phyloP scores from a whole-genome alignment of 2,329 filamentous ascomycete species.

The Tolypocladium capitatum region DNA sequence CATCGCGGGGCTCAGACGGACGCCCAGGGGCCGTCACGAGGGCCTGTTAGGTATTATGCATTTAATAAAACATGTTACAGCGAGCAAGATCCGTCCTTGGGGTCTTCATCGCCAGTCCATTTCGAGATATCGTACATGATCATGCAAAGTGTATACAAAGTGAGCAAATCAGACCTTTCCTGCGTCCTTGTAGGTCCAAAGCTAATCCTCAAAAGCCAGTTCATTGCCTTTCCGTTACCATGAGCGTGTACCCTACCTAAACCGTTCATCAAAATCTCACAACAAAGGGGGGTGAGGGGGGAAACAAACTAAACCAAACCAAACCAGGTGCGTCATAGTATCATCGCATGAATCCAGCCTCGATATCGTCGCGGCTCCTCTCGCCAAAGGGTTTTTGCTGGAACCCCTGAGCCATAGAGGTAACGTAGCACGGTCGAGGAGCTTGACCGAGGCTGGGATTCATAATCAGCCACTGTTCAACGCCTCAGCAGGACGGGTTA shows the following conservation, averaged over 20 bases:
- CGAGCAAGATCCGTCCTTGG: neutral
- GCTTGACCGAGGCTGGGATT: neutral
- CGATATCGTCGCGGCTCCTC: neutral
- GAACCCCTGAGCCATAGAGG: slow-evolving; percentile 1
- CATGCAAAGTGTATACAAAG: neutral
- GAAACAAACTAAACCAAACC: neutral
- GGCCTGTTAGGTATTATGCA: neutral
- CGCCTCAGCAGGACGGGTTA: neutral
- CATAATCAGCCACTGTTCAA: neutral
- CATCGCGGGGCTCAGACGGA: neutral
- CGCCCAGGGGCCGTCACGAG: neutral
- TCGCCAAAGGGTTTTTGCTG: slow-evolving; percentile 1
- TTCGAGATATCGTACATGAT: neutral
- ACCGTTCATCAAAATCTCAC: neutral
- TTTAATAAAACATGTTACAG: neutral
- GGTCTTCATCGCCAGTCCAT: neutral
- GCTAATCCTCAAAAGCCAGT: neutral
- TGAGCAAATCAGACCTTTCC: neutral
- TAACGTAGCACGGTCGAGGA: neutral
- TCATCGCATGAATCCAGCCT: slow-evolving; percentile 2
- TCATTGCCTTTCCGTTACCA: neutral
- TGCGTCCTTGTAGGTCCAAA: neutral
- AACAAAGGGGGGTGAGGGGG: no score
- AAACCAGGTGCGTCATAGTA: neutral
- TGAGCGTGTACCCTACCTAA: neutral